Evolutionary conservation across 202 grass and related monocot genomes (phyloP).

Genomic region (Digitaria exilis): DNA sequence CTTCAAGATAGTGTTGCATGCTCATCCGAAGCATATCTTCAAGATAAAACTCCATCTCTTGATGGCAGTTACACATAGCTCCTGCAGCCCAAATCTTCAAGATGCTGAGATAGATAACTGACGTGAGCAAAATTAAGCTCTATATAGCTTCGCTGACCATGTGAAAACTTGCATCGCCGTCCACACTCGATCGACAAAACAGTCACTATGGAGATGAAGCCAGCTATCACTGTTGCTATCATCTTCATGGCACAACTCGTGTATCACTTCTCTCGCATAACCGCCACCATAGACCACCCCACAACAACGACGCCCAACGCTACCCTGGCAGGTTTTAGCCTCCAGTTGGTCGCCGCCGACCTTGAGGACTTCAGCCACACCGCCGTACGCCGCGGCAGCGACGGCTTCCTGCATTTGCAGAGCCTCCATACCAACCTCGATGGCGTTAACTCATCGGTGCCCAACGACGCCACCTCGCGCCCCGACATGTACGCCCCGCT

Average conservation of each 20-base stretch:
- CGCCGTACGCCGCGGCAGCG: neutral
- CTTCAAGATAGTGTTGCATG: too few species aligned
- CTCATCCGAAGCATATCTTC: too few species aligned
- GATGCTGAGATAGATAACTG: neutral
- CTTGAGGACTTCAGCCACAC: neutral
- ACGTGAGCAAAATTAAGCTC: neutral
- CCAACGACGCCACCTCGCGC: neutral
- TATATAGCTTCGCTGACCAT: neutral
- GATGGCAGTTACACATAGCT: neutral
- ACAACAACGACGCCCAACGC: too few species aligned
- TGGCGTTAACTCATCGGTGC: neutral
- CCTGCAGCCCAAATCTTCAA: neutral
- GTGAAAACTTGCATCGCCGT: neutral
- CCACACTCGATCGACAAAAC: neutral
- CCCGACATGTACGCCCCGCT: neutral
- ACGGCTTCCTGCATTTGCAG: conserved; percentile 3
- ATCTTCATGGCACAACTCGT: too few species aligned
- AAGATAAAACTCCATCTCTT: too few species aligned
- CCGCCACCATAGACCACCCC: too few species aligned
- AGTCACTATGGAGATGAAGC: neutral
- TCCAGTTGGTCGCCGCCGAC: too few species aligned
- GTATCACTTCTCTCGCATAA: too few species aligned
- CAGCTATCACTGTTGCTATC: too few species aligned
- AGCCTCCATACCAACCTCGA: too few species aligned
- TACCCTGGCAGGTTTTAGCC: too few species aligned